Percentiles rank a stretch among this genome's conserved stretches.
Conservation (phyloP, 192 early-diverging fungal species). For the Rhizoclosmatium sp. region DNA sequence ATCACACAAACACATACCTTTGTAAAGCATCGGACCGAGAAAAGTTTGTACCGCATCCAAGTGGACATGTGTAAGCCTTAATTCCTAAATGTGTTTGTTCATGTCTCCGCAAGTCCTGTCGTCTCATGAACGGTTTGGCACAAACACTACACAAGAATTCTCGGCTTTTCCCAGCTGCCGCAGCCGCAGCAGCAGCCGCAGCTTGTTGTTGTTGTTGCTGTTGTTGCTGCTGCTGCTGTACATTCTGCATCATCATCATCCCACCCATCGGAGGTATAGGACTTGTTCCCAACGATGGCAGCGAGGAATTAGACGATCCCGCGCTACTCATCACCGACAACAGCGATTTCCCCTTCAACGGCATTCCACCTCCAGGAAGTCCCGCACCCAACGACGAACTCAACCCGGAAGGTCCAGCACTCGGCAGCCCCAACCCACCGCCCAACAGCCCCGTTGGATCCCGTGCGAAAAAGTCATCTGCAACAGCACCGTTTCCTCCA, state of each 20-base stretch:
- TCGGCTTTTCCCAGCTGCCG: background rate
- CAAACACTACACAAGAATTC: conserved; percentile 29
- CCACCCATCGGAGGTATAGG: background rate
- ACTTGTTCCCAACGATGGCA: conserved; percentile 22
- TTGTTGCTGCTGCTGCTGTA: no score
- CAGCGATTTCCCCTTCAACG: background rate
- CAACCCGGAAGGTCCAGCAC: background rate
- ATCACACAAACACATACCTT: conserved; percentile 6
- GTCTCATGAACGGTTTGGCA: conserved; percentile 28
- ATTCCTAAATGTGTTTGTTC: conserved; percentile 30
- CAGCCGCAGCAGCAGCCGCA: background rate
- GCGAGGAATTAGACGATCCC: background rate
- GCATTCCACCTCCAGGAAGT: background rate
- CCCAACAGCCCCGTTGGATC: no score
- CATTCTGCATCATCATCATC: background rate
- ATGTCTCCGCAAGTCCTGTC: conserved; percentile 30
- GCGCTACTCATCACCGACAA: background rate
- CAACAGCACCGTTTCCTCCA: background rate
- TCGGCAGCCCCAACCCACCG: background rate
- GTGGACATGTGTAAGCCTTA: conserved; percentile 32
- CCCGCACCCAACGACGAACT: background rate
- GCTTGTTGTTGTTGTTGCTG: no score
- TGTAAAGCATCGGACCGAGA: conserved; percentile 26
- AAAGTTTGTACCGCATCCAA: conserved; percentile 33
- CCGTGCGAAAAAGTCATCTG: background rate